A percentile compares a stretch with the other conserved stretches of the same genome.
phyloP scores from a whole-genome alignment of 176 grass and related monocot species.

The Puccinellia tenuiflora region DNA sequence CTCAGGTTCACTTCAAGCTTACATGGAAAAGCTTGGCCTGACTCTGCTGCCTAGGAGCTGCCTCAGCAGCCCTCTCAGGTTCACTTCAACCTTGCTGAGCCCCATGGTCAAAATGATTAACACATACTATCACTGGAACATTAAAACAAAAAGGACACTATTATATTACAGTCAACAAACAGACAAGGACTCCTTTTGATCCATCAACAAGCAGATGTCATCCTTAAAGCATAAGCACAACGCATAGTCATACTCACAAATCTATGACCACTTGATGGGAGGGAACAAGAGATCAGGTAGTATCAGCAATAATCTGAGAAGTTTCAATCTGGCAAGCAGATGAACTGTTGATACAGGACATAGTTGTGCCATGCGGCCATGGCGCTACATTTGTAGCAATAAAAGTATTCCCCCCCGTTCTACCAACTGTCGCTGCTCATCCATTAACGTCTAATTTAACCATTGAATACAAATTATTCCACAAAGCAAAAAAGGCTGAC shows the following conservation, averaged over 20 bases:
- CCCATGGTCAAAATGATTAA: conserved; percentile 37
- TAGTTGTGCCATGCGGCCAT: not conserved
- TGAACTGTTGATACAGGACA: not conserved
- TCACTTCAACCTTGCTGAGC: conserved; percentile 79
- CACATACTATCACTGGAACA: not conserved
- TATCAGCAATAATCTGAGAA: not conserved
- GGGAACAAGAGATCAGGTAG: not conserved
- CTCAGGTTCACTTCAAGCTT: too few relatives aligned
- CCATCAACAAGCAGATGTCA: not conserved
- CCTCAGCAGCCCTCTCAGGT: conserved; percentile 69
- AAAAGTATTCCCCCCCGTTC: not conserved
- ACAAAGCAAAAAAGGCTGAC: not conserved
- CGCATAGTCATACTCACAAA: not conserved
- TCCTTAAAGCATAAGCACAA: not conserved
- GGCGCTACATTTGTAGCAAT: not conserved
- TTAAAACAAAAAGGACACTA: not conserved
- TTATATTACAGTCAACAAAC: not conserved
- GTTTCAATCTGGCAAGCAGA: not conserved
- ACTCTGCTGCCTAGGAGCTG: conserved; percentile 70
- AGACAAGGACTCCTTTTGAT: not conserved
- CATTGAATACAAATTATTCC: not conserved
- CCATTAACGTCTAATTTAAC: not conserved
- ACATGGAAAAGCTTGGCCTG: conserved; percentile 81
- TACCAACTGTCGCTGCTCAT: not conserved
- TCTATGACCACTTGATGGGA: not conserved